Base-by-base conservation (phyloP, 2,329 filamentous ascomycete species). In the Sphaceloma murrayae region DNA sequence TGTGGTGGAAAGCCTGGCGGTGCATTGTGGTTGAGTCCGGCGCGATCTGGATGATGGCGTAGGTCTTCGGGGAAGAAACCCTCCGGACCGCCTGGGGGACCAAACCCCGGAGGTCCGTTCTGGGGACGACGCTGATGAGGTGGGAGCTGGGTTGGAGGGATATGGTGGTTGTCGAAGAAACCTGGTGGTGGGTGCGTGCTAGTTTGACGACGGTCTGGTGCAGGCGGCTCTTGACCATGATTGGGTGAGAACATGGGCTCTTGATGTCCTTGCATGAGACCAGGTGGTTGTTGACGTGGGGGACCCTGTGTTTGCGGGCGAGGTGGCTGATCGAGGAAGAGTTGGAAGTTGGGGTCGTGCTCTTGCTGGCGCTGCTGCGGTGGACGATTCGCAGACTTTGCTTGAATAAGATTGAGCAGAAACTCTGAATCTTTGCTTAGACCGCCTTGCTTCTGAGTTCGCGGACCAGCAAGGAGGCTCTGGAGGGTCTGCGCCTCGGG, bases 391-490 rank as follows among this genome's bases (percentile, higher is more conserved):
- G 59, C 38, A 56, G 55, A 54, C 50, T 57, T 58, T 8, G 70
- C 66, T 55, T 74, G 70, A 84, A 94, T 91, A 21, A 94, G 71
- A 49, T 80, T 83, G 63, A 94, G 84, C 38, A 94, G 67, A 58
- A 91, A 88, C 51, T 93, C 83, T n/a, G 82, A 77, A 54, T 89
- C 84, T 34, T 57, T 56, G 49, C 56, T 58, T 31, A 48, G 31
- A 53, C 71, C 76, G 58, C 74, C 79, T 7, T 58, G 49, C 34
- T 63, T 58, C 30, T 55, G 66, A 45, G 49, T 67, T 56, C 59
- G 63, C 59, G 46, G 62, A 33, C 59, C 59, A 27, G 62, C 66
- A 49, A 61, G 57, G 29, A 63, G 43, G 26, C 59, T 55, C 34
- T 61, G 59, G 22, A 63, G 53, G 40, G 56, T 59, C 22, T 56